These are phyloP conservation scores for Fonsecaea pedrosoi DNA, from an alignment of 2,329 filamentous ascomycete species.

Conservation along the genomic window DNA sequence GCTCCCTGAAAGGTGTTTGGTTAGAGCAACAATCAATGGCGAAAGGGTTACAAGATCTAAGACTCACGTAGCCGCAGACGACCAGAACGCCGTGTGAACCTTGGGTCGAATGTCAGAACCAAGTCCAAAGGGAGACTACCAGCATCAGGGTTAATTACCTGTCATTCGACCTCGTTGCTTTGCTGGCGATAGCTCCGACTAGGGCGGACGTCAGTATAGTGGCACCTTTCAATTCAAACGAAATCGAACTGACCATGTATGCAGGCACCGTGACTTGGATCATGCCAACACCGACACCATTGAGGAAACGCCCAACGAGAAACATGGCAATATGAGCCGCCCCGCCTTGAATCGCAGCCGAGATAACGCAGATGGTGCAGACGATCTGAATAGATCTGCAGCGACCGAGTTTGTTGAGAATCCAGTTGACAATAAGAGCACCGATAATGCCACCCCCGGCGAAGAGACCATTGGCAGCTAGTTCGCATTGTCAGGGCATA, in stretches of 20 bases:
- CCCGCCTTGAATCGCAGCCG: conserved; percentile 31
- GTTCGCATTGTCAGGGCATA: conserved; percentile 18
- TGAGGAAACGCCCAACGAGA: conserved; percentile 48
- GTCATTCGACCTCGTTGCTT: conserved; percentile 29
- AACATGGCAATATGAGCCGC: conserved; percentile 46
- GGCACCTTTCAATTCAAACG: conserved; percentile 6
- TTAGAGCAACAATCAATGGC: not conserved
- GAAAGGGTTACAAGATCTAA: conserved; percentile 7
- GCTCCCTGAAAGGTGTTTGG: conserved; percentile 5
- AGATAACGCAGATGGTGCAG: conserved; percentile 29
- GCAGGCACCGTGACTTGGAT: conserved; percentile 41
- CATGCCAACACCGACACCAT: conserved; percentile 49
- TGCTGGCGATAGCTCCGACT: conserved; percentile 27
- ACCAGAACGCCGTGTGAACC: conserved; percentile 24
- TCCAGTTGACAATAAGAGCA: conserved; percentile 32
- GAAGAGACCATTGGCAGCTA: conserved; percentile 32
- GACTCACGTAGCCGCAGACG: conserved; percentile 26
- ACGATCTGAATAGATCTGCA: conserved; percentile 28
- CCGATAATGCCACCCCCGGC: conserved; percentile 30
- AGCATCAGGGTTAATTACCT: conserved; percentile 13
- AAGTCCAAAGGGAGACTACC: not conserved
- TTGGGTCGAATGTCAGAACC: conserved; percentile 14
- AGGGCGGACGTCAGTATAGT: conserved; percentile 14
- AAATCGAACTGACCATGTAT: conserved; percentile 34
- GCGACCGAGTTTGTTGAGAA: conserved; percentile 33